Base-by-base conservation (phyloP, 2,329 filamentous ascomycete species). In the Chaetomiaceae sp. region DNA sequence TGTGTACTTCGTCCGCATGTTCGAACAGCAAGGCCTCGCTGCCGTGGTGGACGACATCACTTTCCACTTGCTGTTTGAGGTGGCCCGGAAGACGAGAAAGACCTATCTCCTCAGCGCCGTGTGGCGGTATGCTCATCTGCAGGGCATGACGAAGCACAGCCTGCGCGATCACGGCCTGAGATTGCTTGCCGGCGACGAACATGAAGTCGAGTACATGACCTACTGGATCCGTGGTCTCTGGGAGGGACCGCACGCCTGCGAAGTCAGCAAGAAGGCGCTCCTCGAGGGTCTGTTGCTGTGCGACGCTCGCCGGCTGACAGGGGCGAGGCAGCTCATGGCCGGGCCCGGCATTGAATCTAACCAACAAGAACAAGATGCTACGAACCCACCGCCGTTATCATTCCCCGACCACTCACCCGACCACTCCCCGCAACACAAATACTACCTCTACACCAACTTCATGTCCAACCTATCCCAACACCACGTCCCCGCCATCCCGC, bases 61-160 rank as follows among this genome's bases (percentile, higher is more conserved):
- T 0, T 76, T 72, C 59, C 56, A 67, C 33, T 56, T 65, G 12
- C 68, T 79, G 43, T 70, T 75, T 53, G 55, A 63, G 6, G 62
- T 75, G 22, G 69, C 71, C 14, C 65, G 70, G 56, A 56, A 50
- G 17, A 57, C 65, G 3, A 66, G 65, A 36, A 65, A 69, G 19
- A 65, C 68, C 11, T 66, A 68, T 44, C 52, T 64, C 27, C 51
- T 68, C 53, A 63, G 63, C 49, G 57, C 67, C 48, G 44, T 71
- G 31, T 73, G 67, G 67, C 65, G 64, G 34, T 69, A 66, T 52
- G 69, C 68, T 33, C 61, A 60, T 25, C 36, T 69, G 8, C 47
- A 56, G 6, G 61, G 61, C 20, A 49, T 57, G 22, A 63, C 66
- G 4, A 63, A 39, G 33, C 62, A 57, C 56, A 34, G 56, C 20